Percentiles rank a stretch among this genome's conserved stretches.
Conservation (phyloP, 305 asterid species). For the Euphrasia arctica region DNA sequence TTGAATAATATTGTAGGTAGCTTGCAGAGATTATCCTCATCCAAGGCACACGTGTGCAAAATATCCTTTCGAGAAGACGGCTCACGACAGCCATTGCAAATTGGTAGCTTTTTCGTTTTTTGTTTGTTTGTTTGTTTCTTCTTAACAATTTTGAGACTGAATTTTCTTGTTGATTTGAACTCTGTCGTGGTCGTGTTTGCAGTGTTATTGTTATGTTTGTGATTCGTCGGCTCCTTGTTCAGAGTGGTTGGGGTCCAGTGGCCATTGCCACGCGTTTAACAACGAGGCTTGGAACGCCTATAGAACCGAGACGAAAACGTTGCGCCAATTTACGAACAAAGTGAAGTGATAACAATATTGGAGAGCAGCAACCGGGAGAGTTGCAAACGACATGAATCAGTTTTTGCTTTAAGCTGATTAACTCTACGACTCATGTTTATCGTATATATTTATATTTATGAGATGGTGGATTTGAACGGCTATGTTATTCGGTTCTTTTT, state of each 20-base stretch:
- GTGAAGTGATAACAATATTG: not conserved
- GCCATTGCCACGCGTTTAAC: constrained; percentile 67
- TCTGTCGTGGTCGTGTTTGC: constrained; percentile 22
- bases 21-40: constrained; percentile 86
- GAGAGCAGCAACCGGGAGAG: not conserved
- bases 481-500: too few species aligned
- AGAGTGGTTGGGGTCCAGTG: constrained; percentile 39
- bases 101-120: constrained; percentile 32
- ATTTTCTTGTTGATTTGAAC: not conserved
- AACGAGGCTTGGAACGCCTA: constrained; percentile 44
- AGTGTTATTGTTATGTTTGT: constrained; percentile 73
- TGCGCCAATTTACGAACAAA: not conserved
- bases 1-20: constrained; percentile 40
- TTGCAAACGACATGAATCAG: too few species aligned
- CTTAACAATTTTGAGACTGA: not conserved
- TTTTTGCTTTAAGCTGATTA: too few species aligned
- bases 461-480: too few species aligned
- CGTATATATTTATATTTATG: too few species aligned
- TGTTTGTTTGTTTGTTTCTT: not conserved
- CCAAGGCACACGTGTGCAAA: constrained; percentile 56
- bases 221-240: constrained; percentile 64
- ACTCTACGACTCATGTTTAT: too few species aligned
- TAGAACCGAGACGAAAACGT: constrained; percentile 21
- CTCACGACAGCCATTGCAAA: constrained; percentile 49
- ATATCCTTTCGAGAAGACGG: constrained; percentile 49